Evolutionary conservation across 345 rosid genomes (phyloP).

Genomic region (Hibiscus trionum): DNA sequence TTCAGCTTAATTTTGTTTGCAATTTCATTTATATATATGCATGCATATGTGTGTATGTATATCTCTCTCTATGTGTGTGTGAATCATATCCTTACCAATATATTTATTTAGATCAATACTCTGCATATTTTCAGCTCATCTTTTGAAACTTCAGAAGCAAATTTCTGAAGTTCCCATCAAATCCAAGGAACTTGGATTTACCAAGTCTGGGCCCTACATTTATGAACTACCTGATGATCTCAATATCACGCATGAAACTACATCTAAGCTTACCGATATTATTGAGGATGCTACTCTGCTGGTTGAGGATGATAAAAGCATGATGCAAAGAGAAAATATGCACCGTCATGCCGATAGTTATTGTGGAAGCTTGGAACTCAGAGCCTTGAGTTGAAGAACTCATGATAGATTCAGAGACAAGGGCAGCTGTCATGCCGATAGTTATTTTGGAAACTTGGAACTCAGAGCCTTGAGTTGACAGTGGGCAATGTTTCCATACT

Average conservation of each 20-base stretch:
- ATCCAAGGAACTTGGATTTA: slow-evolving; percentile 73
- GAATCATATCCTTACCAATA: background rate
- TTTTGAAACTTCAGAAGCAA: slow-evolving; percentile 80
- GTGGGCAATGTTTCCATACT: no score
- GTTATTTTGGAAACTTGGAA: no score
- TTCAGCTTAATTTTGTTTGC: background rate
- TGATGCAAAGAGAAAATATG: slow-evolving; percentile 33
- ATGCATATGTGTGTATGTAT: background rate
- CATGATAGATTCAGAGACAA: no score
- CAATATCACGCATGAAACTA: slow-evolving; percentile 71
- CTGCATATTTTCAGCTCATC: slow-evolving; percentile 50
- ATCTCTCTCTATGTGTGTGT: background rate
- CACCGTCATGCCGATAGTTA: no score
- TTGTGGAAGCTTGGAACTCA: no score
- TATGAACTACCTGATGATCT: slow-evolving; percentile 74
- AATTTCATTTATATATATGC: background rate
- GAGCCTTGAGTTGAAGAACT: no score
- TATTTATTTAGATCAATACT: background rate
- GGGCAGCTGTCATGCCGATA: slow-evolving; percentile 48
- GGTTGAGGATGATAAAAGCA: slow-evolving; percentile 64
- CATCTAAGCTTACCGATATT: slow-evolving; percentile 56
- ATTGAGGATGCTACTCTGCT: slow-evolving; percentile 69
- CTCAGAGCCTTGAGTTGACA: no score
- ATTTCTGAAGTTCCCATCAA: slow-evolving; percentile 75
- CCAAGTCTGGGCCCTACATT: slow-evolving; percentile 85